Evolutionary conservation across 2,329 filamentous ascomycete genomes (phyloP).

Genomic region (Colletotrichum costaricense): DNA sequence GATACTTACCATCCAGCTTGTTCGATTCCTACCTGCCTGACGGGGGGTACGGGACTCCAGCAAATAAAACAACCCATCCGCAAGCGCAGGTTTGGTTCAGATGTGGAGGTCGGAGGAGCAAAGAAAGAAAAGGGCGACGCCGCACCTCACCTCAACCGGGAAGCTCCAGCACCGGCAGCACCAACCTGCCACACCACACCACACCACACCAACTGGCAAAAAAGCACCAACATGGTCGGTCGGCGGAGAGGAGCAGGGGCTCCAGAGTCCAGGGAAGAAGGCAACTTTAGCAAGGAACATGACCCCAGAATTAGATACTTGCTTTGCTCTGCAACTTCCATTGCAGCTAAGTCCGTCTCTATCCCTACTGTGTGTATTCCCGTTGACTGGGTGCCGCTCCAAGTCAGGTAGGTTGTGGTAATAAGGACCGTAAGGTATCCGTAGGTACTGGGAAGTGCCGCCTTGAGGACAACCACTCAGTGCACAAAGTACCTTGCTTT

Average conservation of each 20-base stretch:
- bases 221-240: background rate
- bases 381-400: background rate
- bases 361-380: background rate
- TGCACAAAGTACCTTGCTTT: background rate
- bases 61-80: constrained; percentile 9
- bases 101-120: background rate
- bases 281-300: background rate
- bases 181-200: background rate
- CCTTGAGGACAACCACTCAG: too few species aligned
- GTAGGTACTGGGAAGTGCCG: too few species aligned
- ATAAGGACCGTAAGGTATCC: too few species aligned
- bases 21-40: background rate
- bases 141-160: background rate
- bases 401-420: background rate
- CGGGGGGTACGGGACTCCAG: background rate
- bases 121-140: background rate
- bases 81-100: background rate
- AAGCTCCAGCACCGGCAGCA: background rate
- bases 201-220: background rate
- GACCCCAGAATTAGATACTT: background rate
- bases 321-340: background rate
- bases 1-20: background rate
- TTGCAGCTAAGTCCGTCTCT: background rate
- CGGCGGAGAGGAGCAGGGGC: background rate
- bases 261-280: too few species aligned